Evolutionary conservation across 805 yeast species (phyloP).

Genomic region (Candida insectalens): DNA sequence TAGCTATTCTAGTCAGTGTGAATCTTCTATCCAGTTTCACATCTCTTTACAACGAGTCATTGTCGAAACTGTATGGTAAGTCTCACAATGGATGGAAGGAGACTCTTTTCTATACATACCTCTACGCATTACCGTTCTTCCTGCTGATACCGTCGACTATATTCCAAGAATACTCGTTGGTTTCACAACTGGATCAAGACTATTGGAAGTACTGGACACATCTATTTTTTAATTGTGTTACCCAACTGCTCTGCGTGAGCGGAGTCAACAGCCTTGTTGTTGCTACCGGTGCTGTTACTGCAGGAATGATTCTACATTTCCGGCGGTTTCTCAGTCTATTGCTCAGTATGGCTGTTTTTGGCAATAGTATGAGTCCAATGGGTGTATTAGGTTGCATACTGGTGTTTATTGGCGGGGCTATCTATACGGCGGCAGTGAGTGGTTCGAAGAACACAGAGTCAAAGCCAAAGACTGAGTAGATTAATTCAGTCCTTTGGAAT

Average conservation of each 20-base stretch:
- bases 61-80: slow-evolving; percentile 36
- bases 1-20: slow-evolving; percentile 15
- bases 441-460: not conserved
- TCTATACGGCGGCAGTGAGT: slow-evolving; percentile 23
- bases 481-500: too few relatives aligned
- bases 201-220: slow-evolving; percentile 9
- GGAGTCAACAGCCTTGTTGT: slow-evolving; percentile 62
- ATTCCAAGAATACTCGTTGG: slow-evolving; percentile 8
- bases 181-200: not conserved
- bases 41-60: slow-evolving; percentile 39
- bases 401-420: slow-evolving; percentile 47
- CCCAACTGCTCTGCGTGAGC: slow-evolving; percentile 53
- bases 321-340: slow-evolving; percentile 54
- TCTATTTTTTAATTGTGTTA: slow-evolving; percentile 33
- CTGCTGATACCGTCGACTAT: slow-evolving; percentile 23
- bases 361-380: slow-evolving; percentile 28
- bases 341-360: slow-evolving; percentile 45
- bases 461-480: not conserved
- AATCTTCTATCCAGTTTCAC: slow-evolving; percentile 23
- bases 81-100: slow-evolving; percentile 44
- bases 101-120: slow-evolving; percentile 50
- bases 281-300: slow-evolving; percentile 48
- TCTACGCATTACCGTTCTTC: slow-evolving; percentile 46
- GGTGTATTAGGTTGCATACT: slow-evolving; percentile 37
- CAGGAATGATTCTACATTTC: slow-evolving; percentile 48